These are phyloP conservation scores for Platanus orientalis DNA, from an alignment of 164 flowering plant genomes.

Conservation along the genomic window DNA sequence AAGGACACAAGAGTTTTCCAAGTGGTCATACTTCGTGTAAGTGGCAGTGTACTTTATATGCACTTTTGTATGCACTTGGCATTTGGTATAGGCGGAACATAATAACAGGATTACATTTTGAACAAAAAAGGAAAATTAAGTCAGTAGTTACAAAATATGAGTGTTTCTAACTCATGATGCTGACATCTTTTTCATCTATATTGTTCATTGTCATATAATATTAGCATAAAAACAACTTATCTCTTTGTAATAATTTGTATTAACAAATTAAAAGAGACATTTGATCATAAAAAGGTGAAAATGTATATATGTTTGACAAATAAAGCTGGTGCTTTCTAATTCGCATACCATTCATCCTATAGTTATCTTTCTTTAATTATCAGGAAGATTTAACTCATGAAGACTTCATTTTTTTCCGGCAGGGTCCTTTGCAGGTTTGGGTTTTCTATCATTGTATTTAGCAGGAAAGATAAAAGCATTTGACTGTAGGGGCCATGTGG, in stretches of 20 bases:
- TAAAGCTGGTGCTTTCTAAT: neutral
- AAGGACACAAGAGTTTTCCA: constrained; percentile 89
- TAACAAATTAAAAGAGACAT: neutral
- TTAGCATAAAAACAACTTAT: neutral
- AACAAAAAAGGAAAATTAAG: neutral
- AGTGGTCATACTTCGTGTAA: constrained; percentile 89
- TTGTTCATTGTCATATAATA: neutral
- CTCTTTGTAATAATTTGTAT: neutral
- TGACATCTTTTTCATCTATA: neutral
- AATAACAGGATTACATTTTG: neutral
- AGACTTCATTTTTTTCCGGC: constrained; percentile 12
- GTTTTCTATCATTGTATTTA: constrained; percentile 70
- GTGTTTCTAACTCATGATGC: neutral
- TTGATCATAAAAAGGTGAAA: neutral
- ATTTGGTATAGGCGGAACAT: neutral
- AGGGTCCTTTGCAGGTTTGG: constrained; percentile 94
- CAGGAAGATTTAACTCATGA: neutral
- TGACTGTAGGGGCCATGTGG: constrained; percentile 73
- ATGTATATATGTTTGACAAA: neutral
- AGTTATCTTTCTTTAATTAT: neutral
- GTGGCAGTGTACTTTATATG: neutral
- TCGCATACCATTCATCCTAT: neutral
- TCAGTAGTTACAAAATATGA: neutral
- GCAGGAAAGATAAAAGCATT: constrained; percentile 72
- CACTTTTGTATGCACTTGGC: neutral